These are phyloP conservation scores for Paradendryphiella salina DNA, from an alignment of 2,329 filamentous ascomycete genomes.

Conservation along the genomic window DNA sequence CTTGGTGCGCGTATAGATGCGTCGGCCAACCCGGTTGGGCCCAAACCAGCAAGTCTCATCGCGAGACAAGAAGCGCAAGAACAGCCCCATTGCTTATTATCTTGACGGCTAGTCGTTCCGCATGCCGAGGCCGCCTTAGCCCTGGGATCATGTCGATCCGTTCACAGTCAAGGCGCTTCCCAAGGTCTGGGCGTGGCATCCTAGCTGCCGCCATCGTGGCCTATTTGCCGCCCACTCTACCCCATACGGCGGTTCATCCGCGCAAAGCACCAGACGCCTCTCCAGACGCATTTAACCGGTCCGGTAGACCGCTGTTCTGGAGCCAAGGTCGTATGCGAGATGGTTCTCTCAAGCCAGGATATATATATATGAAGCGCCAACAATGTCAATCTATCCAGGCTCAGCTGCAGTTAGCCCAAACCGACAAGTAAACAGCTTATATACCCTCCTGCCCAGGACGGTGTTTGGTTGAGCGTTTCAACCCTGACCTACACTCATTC, in stretches of 20 bases:
- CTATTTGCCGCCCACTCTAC: conserved; percentile 25
- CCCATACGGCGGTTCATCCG: conserved; percentile 26
- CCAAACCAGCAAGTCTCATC: conserved; percentile 1
- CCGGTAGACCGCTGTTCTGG: conserved; percentile 30
- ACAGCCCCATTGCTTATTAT: conserved; percentile 10
- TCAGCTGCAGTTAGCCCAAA: conserved; percentile 24
- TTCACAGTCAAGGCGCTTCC: conserved; percentile 8
- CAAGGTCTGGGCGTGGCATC: conserved; percentile 13
- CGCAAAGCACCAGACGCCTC: conserved; percentile 24
- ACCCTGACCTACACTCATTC: conserved; percentile 12
- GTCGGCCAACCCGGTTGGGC: conserved; percentile 1
- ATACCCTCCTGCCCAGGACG: conserved; percentile 20
- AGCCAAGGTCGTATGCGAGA: conserved; percentile 22
- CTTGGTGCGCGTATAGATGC: conserved; percentile 2
- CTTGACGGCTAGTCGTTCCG: conserved; percentile 13
- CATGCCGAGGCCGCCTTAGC: conserved; percentile 8
- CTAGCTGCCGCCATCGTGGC: conserved; percentile 16
- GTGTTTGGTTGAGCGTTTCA: conserved; percentile 19
- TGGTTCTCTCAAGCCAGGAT: conserved; percentile 16
- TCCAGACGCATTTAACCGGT: conserved; percentile 36
- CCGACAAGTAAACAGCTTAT: conserved; percentile 21
- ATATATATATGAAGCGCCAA: conserved; percentile 34
- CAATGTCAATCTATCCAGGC: conserved; percentile 18
- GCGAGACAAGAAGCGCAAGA: neutral
- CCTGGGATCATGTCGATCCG: conserved; percentile 1